Conservation (phyloP, 2,329 filamentous ascomycete genomes). For the Alternaria alternata region DNA sequence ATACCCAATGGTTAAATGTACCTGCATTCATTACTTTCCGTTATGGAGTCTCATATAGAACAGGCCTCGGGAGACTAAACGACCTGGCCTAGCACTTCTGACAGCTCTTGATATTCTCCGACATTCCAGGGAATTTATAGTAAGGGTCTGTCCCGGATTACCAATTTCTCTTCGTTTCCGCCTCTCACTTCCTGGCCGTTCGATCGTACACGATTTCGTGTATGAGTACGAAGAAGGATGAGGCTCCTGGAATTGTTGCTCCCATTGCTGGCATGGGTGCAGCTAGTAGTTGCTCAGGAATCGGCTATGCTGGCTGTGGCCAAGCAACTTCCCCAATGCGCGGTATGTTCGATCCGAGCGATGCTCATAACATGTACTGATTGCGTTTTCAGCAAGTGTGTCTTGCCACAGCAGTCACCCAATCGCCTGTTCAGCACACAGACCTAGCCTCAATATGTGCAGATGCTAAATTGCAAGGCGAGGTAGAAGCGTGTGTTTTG, state of each 20-base stretch:
- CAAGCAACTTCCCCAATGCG: slow-evolving; percentile 27
- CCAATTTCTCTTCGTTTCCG: not conserved
- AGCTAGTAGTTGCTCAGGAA: slow-evolving; percentile 25
- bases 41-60: slow-evolving; percentile 12
- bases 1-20: slow-evolving; percentile 6
- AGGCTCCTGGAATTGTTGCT: slow-evolving; percentile 26
- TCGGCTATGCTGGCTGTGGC: slow-evolving; percentile 18
- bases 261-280: slow-evolving; percentile 23
- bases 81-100: slow-evolving; percentile 1
- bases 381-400: slow-evolving; percentile 22
- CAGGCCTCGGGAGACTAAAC: slow-evolving; percentile 4
- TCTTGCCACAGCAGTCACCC: slow-evolving; percentile 15
- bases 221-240: slow-evolving; percentile 20
- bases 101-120: slow-evolving; percentile 13
- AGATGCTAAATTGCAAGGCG: slow-evolving; percentile 20
- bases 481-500: slow-evolving; percentile 22
- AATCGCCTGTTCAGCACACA: slow-evolving; percentile 20
- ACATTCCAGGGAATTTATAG: slow-evolving; percentile 1
- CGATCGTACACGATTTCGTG: not conserved
- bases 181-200: slow-evolving; percentile 1
- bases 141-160: slow-evolving; percentile 3
- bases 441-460: slow-evolving; percentile 28
- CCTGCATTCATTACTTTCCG: slow-evolving; percentile 9
- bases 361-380: slow-evolving; percentile 5
- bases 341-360: slow-evolving; percentile 21